These are phyloP conservation scores for Geotrichum reessii DNA, from an alignment of 1,139 yeast genomes.

Conservation along the genomic window DNA sequence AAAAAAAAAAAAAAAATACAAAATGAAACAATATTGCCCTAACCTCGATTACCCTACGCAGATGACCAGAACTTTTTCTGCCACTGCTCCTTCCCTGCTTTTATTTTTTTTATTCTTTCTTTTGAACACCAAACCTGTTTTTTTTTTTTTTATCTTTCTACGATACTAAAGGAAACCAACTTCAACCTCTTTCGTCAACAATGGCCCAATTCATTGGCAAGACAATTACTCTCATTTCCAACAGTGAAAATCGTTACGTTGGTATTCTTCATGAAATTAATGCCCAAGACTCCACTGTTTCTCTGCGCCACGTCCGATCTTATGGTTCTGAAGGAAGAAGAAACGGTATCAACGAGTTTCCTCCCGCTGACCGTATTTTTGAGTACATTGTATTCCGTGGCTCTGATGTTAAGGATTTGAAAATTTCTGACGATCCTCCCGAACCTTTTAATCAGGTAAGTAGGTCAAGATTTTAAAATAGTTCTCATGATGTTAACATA, in stretches of 20 bases:
- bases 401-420: slow-evolving; percentile 83
- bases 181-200: not conserved
- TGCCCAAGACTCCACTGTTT: slow-evolving; percentile 87
- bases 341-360: slow-evolving; percentile 64
- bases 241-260: slow-evolving; percentile 80
- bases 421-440: slow-evolving; percentile 65
- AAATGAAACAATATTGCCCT: not conserved
- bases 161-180: not conserved
- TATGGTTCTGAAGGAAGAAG: slow-evolving; percentile 93
- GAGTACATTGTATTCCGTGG: slow-evolving; percentile 87
- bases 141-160: not conserved
- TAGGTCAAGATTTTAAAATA: not conserved
- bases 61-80: not conserved
- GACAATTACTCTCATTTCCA: slow-evolving; percentile 82
- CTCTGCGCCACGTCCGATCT: slow-evolving; percentile 73
- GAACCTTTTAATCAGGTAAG: slow-evolving; percentile 33
- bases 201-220: slow-evolving; percentile 92
- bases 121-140: not conserved
- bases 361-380: slow-evolving; percentile 66
- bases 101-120: too few relatives aligned
- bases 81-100: not conserved
- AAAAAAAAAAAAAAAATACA: too few relatives aligned
- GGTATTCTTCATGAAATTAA: slow-evolving; percentile 83
- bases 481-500: not conserved
- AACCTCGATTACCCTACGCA: not conserved